Percentiles rank a stretch among this genome's conserved stretches.
Conservation (phyloP, 75 land plant genomes). For the Selaginella moellendorffii region DNA sequence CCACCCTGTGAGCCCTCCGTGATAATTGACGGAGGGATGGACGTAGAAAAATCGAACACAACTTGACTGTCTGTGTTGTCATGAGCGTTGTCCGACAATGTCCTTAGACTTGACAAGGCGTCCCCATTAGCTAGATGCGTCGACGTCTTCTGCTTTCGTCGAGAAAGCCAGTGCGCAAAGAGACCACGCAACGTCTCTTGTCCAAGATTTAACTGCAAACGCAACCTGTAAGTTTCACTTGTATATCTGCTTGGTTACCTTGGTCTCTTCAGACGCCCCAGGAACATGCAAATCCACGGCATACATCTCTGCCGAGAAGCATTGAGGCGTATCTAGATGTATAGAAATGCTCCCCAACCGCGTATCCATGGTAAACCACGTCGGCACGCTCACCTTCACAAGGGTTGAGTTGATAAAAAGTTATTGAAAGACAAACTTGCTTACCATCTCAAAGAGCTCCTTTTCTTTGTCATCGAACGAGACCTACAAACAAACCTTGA, state of each 20-base stretch:
- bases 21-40: constrained; percentile 76
- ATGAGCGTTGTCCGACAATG: too few relatives aligned
- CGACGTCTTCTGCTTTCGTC: constrained; percentile 42
- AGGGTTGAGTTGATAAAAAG: neutral
- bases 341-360: constrained; percentile 75
- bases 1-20: constrained; percentile 34
- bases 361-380: constrained; percentile 93
- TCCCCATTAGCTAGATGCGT: constrained; percentile 56
- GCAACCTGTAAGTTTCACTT: neutral
- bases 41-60: constrained; percentile 69
- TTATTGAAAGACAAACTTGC: constrained; percentile 1
- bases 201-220: constrained; percentile 88
- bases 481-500: constrained; percentile 31
- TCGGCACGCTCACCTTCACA: constrained; percentile 74
- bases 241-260: constrained; percentile 30
- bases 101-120: too few relatives aligned
- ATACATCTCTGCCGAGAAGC: constrained; percentile 99
- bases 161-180: constrained; percentile 60
- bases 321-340: constrained; percentile 91
- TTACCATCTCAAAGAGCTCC: constrained; percentile 90
- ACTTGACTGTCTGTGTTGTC: constrained; percentile 37
- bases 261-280: constrained; percentile 77
- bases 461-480: constrained; percentile 85
- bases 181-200: constrained; percentile 90
- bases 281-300: constrained; percentile 64